Evolutionary conservation across 2,329 filamentous ascomycete species (phyloP).

Genomic region (Gyromitra esculenta): DNA sequence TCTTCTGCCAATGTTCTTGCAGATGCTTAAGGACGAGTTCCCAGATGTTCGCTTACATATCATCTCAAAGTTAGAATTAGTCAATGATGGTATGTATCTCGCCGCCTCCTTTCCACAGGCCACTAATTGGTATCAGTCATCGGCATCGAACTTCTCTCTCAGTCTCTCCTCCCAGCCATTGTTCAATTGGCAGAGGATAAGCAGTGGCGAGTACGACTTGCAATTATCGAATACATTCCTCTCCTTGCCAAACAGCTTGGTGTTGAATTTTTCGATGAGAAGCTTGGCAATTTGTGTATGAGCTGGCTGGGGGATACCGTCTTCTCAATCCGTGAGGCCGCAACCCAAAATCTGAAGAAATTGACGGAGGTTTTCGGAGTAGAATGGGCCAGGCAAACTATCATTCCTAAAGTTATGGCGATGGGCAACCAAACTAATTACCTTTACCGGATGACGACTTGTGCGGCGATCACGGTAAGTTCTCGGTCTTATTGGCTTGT

Average conservation of each 20-base stretch:
- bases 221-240: constrained; percentile 99
- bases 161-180: constrained; percentile 95
- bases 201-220: constrained; percentile 96
- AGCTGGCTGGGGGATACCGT: constrained; percentile 98
- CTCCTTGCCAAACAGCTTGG: constrained; percentile 94
- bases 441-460: constrained; percentile 99
- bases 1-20: constrained; percentile 96
- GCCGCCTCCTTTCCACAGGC: not conserved
- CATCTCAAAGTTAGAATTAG: constrained; percentile 98
- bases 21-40: constrained; percentile 99
- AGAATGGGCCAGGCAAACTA: constrained; percentile 95
- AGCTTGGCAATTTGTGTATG: constrained; percentile 95
- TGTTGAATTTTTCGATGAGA: constrained; percentile 98
- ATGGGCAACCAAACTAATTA: constrained; percentile 99
- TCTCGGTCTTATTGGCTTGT: constrained; percentile 4
- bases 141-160: constrained; percentile 94
- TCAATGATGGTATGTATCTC: constrained; percentile 79
- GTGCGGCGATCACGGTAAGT: constrained; percentile 96
- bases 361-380: constrained; percentile 98
- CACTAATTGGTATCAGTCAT: constrained; percentile 73
- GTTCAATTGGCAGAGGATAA: constrained; percentile 98
- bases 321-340: constrained; percentile 97
- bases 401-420: constrained; percentile 97
- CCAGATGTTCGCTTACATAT: constrained; percentile 98
- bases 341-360: constrained; percentile 97